Evolutionary conservation across 164 flowering plant species (phyloP), one percentile per base, ranked within the genome.

Genomic region (Stephania japonica): DNA sequence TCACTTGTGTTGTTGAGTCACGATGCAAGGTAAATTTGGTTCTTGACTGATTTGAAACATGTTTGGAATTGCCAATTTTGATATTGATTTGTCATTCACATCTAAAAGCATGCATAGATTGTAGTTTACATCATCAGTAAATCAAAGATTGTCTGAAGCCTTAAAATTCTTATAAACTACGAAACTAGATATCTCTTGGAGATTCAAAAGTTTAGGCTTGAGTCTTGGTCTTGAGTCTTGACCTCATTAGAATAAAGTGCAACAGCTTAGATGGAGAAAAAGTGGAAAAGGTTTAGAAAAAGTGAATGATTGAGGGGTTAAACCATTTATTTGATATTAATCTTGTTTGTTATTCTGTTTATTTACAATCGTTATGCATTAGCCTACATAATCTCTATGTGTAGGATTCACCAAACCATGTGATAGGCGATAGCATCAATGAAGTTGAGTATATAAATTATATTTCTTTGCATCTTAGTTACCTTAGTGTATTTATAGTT

Each of bases 1-100:
- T 95, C 71, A 95, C 98, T 50, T 95, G 99, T 81, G 89, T 91
- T 78, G 90, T 95, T 75, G 98, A 95, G 79, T 93, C 97, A 62
- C 88, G 89, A 49, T 86, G 91, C 88, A 93, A 93, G 99, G 99
- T 95, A 82, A 69, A 24, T 43, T 50, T 59, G 24, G 27, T 68
- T 68, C 27, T n/a, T 68, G 8, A 7, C 14, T 72, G 24, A 41
- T 74, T 68, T n/a, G 23, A 10, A 42, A n/a, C 41, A 61, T 8
- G 32, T 8, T 26, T 32, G 3, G 21, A 32, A 27, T 67, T 68
- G 13, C 14, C 6, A 42, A 6, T 13, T 67, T 3, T 47, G 53
- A 47, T 11, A 24, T n/a, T n/a, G 4, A 41, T 16, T 62, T 41
- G 2, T 5, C 4, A 24, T 16, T 43, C n/a, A 59, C n/a, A 59